Evolutionary conservation across 1,284 basidiomycete genomes (phyloP), one percentile per base, ranked within the genome.

Genomic region (Termitomyces sp.): DNA sequence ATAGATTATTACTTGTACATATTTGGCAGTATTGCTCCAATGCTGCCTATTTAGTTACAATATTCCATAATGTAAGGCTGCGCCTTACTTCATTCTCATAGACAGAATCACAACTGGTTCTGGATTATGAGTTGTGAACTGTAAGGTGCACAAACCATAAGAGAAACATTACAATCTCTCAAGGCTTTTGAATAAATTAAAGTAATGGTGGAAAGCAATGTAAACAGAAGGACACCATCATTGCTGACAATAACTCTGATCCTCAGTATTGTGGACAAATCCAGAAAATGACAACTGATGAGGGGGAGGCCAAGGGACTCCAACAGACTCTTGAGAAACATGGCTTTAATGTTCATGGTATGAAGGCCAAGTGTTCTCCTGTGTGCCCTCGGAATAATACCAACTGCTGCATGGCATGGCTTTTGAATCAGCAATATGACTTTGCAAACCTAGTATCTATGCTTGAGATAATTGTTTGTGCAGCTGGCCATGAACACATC

Each of bases 331-430:
- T 52, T 4, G 8, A 28, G 1, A 42, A 45, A 43, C 9, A n/a
- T 28, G 51, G 59, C 31, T 30, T 60, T 40, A 10, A 53, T 39
- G 38, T 53, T 38, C 1, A 1, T 39, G 17, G 34, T 13, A n/a
- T 52, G 8, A 26, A 26, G 1, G 51, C 61, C 19, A 67, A 65
- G 50, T 67, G 66, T 46, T 53, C 54, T n/a, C 65, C 64, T 10
- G 64, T 68, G 10, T 68, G 67, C 51, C 63, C 63, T 3, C 34
- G 65, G 41, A 57, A 24, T 24, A 24, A 24, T 24, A n/a, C 24
- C 24, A 66, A n/a, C n/a, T 74, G 71, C 55, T 73, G 71, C 56
- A 68, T 70, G 67, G 66, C 65, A 4, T 56, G 59, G 1, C 58
- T 70, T 34, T 60, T 72, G 30, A 65, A 31, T 34, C 30, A 47